Conservation (phyloP, 352 stramenopile genomes). For the Pythium monospermum region DNA sequence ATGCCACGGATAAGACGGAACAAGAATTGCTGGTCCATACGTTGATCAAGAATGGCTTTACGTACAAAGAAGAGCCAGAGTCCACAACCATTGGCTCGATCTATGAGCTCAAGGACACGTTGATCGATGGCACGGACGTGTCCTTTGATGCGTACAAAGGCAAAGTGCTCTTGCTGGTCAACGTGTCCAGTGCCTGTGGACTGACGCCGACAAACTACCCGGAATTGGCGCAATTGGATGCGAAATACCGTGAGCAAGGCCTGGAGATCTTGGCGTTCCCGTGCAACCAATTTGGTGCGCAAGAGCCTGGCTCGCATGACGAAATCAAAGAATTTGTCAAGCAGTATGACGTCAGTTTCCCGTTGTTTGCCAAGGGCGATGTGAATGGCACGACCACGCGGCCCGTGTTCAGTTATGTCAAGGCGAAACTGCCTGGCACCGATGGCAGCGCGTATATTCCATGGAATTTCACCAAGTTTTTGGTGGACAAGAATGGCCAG, state of each 20-base stretch:
- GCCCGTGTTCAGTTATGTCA: conserved; percentile 80
- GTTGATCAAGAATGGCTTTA: conserved; percentile 38
- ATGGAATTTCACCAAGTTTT: conserved; percentile 91
- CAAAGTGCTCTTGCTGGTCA: conserved; percentile 24
- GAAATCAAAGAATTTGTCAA: conserved; percentile 65
- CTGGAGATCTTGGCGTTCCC: conserved; percentile 78
- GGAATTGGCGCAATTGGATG: conserved; percentile 33
- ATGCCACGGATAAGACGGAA: conserved; percentile 31
- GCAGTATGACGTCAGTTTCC: conserved; percentile 42
- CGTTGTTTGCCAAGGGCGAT: conserved; percentile 65
- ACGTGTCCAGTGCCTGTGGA: conserved; percentile 21
- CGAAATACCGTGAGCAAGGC: conserved; percentile 47
- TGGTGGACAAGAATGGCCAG: conserved; percentile 76
- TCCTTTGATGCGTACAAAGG: conserved; percentile 44
- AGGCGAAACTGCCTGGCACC: conserved; percentile 53
- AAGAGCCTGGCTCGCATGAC: conserved; percentile 52
- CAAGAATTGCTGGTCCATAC: conserved; percentile 45
- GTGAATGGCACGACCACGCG: conserved; percentile 83
- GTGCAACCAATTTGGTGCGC: conserved; percentile 81
- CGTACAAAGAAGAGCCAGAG: conserved; percentile 40
- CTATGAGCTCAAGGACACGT: conserved; percentile 64
- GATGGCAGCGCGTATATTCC: conserved; percentile 68
- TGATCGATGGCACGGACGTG: conserved; percentile 57
- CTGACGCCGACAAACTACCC: conserved; percentile 53
- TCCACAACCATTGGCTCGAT: conserved; percentile 41